Percentiles rank a stretch among this genome's conserved stretches.
Conservation (phyloP, 192 early-diverging fungal species). For the Pecoramyces ruminantium region DNA sequence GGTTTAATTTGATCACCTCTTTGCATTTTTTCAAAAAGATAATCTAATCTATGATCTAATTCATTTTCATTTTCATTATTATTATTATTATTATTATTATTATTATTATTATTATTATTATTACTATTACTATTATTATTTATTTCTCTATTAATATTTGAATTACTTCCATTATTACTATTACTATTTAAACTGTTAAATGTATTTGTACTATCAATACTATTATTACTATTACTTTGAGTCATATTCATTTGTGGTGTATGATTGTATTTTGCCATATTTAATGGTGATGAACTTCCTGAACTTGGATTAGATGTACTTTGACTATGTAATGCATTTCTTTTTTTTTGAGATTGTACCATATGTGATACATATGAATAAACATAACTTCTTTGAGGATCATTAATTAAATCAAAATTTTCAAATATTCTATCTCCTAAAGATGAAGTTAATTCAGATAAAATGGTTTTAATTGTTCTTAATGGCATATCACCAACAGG, state of each 20-base stretch:
- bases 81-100: background rate
- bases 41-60: slow-evolving; percentile 37
- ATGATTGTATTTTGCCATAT: slow-evolving; percentile 1
- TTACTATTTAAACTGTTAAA: background rate
- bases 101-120: background rate
- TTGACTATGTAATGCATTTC: slow-evolving; percentile 28
- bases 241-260: background rate
- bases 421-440: slow-evolving; percentile 45
- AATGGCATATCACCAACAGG: slow-evolving; percentile 82
- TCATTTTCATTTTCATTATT: slow-evolving; percentile 25
- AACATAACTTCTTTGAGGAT: slow-evolving; percentile 40
- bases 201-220: background rate
- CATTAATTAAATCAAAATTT: slow-evolving; percentile 38
- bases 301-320: slow-evolving; percentile 4
- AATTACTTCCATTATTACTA: background rate
- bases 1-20: slow-evolving; percentile 47
- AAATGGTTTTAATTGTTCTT: slow-evolving; percentile 84
- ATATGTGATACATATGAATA: slow-evolving; percentile 35
- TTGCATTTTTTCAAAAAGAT: slow-evolving; percentile 57
- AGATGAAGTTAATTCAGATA: slow-evolving; percentile 52
- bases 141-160: background rate
- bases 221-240: background rate
- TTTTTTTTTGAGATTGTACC: background rate
- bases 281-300: slow-evolving; percentile 6
- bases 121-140: background rate